Conservation (phyloP, 305 asterid species). For the Salvia sclarea region DNA sequence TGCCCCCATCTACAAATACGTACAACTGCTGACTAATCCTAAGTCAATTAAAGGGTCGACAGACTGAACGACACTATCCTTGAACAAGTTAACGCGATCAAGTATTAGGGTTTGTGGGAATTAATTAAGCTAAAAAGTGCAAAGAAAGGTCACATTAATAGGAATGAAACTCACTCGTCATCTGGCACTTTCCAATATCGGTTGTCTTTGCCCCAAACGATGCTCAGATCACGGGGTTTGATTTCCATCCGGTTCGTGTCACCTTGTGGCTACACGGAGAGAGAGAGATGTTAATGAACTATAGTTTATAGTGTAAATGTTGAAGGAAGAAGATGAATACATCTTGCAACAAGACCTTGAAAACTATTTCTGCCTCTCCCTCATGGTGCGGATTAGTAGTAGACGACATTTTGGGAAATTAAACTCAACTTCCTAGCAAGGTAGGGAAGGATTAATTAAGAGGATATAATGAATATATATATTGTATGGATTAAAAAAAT, state of each 20-base stretch:
- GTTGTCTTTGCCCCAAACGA: not conserved
- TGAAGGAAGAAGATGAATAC: not conserved
- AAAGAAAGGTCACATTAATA: too few relatives aligned
- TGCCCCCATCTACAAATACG: too few relatives aligned
- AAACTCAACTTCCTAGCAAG: not conserved
- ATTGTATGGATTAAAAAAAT: not conserved
- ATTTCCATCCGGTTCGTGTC: not conserved
- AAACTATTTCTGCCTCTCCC: not conserved
- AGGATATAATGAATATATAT: not conserved
- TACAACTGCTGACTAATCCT: too few relatives aligned
- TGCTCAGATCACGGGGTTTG: not conserved
- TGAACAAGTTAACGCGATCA: too few relatives aligned
- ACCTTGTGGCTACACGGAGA: not conserved
- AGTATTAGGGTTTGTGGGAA: too few relatives aligned
- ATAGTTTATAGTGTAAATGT: not conserved
- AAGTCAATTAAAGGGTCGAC: too few relatives aligned
- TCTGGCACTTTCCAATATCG: conserved; percentile 18
- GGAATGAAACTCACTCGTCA: not conserved
- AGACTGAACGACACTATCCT: too few relatives aligned
- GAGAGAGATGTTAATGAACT: too few relatives aligned
- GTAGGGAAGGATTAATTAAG: not conserved
- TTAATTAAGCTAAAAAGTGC: too few relatives aligned
- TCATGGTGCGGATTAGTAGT: not conserved
- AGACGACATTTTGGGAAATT: not conserved
- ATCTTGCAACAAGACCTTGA: not conserved